These are phyloP conservation scores for Eucalyptus regnans DNA, from an alignment of 345 rosid species.

Conservation along the genomic window DNA sequence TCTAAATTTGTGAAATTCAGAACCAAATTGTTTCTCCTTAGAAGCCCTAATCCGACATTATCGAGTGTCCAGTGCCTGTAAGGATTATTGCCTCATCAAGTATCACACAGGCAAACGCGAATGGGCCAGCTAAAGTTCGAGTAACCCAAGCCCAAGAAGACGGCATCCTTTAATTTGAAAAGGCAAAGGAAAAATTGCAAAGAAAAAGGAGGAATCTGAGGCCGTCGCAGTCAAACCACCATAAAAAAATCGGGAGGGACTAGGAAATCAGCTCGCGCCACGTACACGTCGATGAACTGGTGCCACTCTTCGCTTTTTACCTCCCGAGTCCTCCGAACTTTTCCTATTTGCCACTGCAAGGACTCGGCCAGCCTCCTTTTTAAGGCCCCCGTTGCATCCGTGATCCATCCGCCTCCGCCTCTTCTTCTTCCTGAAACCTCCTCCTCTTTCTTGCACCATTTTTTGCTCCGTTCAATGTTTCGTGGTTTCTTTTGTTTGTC, in stretches of 20 bases:
- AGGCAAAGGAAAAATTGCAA: not conserved
- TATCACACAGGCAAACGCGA: not conserved
- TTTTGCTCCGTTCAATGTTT: not conserved
- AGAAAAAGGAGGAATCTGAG: not conserved
- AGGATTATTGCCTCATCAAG: not conserved
- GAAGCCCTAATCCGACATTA: too few species aligned
- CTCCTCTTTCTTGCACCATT: not conserved
- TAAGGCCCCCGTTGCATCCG: not conserved
- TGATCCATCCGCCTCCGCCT: not conserved
- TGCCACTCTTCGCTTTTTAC: not conserved
- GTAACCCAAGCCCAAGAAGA: not conserved
- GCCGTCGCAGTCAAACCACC: not conserved
- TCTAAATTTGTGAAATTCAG: too few species aligned
- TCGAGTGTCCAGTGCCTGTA: not conserved
- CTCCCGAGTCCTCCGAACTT: not conserved
- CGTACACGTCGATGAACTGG: not conserved
- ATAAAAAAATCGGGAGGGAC: not conserved
- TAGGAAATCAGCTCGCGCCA: not conserved
- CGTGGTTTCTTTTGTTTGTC: not conserved
- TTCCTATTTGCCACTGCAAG: not conserved
- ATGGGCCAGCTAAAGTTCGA: not conserved
- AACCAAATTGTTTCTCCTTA: too few species aligned
- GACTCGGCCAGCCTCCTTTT: not conserved
- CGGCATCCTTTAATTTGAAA: not conserved
- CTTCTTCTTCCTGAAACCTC: not conserved